Percentiles rank a stretch among this genome's conserved stretches.
Evolutionary conservation across 306 rosid genomes (phyloP).

Genomic region (Carpinus fangiana): DNA sequence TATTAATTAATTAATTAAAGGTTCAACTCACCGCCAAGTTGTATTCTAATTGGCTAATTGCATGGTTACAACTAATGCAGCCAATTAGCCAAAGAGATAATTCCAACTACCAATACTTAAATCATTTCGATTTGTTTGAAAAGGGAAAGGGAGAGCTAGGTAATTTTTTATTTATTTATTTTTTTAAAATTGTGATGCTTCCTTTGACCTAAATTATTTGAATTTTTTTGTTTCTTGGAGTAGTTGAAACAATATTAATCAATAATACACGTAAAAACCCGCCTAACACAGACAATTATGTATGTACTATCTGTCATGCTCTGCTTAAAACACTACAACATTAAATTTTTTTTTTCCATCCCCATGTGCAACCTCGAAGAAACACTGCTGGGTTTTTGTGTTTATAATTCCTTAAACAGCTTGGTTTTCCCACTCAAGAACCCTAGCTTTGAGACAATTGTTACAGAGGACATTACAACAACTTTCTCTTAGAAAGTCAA

Average conservation of each 20-base stretch:
- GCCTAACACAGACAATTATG: neutral
- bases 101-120: too few species aligned
- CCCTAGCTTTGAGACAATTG: neutral
- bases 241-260: neutral
- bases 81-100: too few species aligned
- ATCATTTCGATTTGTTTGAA: too few species aligned
- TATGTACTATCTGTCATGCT: neutral
- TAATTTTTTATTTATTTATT: too few species aligned
- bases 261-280: neutral
- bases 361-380: neutral
- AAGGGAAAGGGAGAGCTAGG: too few species aligned
- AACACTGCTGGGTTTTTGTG: slow-evolving; percentile 5
- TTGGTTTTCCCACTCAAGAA: slow-evolving; percentile 4
- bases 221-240: neutral
- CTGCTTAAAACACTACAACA: neutral
- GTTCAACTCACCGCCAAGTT: too few species aligned
- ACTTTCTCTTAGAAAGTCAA: slow-evolving; percentile 21
- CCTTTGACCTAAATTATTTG: neutral
- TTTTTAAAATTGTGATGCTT: neutral
- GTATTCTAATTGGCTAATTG: too few species aligned
- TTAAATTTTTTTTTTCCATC: neutral
- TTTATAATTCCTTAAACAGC: slow-evolving; percentile 1
- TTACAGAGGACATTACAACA: slow-evolving; percentile 6
- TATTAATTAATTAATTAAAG: too few species aligned
- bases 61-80: too few species aligned